These are phyloP conservation scores for Asterochloris erici DNA, from an alignment of 139 green algal species.

Conservation along the genomic window DNA sequence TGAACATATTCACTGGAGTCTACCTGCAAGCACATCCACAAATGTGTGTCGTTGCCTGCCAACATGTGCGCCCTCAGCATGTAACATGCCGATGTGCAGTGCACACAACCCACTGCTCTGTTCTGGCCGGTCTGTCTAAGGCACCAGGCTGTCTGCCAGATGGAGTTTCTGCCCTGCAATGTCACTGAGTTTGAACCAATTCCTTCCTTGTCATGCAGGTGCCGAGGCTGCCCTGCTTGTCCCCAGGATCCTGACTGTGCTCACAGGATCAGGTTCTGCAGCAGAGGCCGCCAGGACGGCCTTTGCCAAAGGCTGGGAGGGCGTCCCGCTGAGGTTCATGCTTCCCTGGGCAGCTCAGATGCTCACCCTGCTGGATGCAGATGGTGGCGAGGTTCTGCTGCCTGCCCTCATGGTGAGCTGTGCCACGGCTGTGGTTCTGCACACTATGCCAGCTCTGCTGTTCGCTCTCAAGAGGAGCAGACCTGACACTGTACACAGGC, in stretches of 20 bases:
- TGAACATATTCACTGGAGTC: neutral
- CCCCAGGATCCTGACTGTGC: constrained; percentile 5
- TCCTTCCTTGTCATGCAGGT: constrained; percentile 1
- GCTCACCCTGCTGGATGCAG: constrained; percentile 37
- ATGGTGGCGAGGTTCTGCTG: constrained; percentile 33
- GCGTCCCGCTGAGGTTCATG: constrained; percentile 35
- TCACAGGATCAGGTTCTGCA: neutral
- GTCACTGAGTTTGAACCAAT: neutral
- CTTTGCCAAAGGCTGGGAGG: constrained; percentile 15
- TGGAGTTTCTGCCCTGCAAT: too few species aligned
- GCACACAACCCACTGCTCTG: neutral
- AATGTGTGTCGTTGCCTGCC: neutral
- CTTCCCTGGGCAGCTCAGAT: constrained; percentile 54
- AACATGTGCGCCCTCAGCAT: neutral
- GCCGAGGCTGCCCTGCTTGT: constrained; percentile 17
- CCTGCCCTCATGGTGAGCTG: constrained; percentile 26
- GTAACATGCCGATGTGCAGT: neutral
- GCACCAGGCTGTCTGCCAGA: too few species aligned
- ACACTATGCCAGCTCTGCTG: too few species aligned
- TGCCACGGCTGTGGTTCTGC: too few species aligned
- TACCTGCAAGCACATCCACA: neutral
- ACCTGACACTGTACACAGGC: too few species aligned
- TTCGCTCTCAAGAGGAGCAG: too few species aligned
- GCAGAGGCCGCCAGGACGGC: neutral
- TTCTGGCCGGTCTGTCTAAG: neutral